Evolutionary conservation across 2,329 filamentous ascomycete genomes (phyloP).

Genomic region (Ceratocystiopsis minuta): DNA sequence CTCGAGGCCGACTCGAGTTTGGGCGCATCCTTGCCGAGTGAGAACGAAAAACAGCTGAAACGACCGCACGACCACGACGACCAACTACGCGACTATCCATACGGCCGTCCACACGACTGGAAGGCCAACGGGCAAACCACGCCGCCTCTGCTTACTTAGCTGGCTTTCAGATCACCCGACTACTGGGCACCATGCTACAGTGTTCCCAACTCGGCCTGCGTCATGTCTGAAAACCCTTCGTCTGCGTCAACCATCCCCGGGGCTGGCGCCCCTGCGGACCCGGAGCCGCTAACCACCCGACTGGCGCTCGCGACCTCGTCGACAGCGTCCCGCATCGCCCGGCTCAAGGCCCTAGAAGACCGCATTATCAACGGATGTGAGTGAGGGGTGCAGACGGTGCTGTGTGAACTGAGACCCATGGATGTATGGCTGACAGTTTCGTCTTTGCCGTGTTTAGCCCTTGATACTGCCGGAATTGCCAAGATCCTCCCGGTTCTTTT

Average conservation of each 20-base stretch:
- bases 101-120: no score
- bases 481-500: conserved; percentile 57
- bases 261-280: conserved; percentile 10
- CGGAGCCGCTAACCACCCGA: conserved; percentile 8
- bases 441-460: conserved; percentile 16
- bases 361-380: conserved; percentile 36
- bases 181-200: no score
- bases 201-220: no score
- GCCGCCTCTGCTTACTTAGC: no score
- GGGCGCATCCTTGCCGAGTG: no score
- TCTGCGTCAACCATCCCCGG: conserved; percentile 22
- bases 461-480: conserved; percentile 30
- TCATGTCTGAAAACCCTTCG: no score
- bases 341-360: conserved; percentile 38
- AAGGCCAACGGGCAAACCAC: no score
- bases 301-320: conserved; percentile 42
- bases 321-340: conserved; percentile 34
- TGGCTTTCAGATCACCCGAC: no score
- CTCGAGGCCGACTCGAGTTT: no score
- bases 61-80: no score
- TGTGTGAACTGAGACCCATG: neutral
- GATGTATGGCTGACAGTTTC: neutral
- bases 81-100: no score
- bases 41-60: no score
- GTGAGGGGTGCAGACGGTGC: conserved; percentile 4